phyloP scores from a whole-genome alignment of 257 asterid species.

The Jacaranda copaia region DNA sequence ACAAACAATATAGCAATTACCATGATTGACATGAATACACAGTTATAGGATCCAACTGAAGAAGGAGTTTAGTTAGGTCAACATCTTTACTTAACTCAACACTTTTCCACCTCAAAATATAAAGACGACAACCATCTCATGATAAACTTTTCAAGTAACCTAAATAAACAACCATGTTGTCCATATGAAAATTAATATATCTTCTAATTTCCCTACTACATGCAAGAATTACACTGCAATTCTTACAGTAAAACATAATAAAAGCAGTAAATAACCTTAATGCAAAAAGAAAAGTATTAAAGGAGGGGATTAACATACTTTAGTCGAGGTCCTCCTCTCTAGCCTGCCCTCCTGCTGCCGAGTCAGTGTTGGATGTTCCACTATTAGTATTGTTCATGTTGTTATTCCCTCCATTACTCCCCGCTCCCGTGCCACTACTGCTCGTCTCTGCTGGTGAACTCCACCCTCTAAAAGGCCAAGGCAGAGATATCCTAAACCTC shows the following conservation, averaged over 20 bases:
- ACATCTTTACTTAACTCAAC: background rate
- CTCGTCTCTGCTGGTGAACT: slow-evolving; percentile 75
- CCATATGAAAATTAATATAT: background rate
- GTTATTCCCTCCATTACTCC: slow-evolving; percentile 47
- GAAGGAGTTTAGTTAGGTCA: background rate
- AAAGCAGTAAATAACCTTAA: slow-evolving; percentile 20
- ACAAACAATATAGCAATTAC: background rate
- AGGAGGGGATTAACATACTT: slow-evolving; percentile 40
- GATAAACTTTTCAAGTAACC: slow-evolving; percentile 21
- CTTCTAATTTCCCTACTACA: slow-evolving; percentile 6
- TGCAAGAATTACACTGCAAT: slow-evolving; percentile 12
- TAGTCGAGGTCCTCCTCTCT: slow-evolving; percentile 84
- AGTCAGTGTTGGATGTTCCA: slow-evolving; percentile 50
- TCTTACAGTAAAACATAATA: background rate
- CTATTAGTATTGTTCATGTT: slow-evolving; percentile 36
- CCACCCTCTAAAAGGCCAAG: slow-evolving; percentile 67
- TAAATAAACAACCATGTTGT: background rate
- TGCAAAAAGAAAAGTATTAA: background rate
- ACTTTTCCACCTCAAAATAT: background rate
- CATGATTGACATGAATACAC: background rate
- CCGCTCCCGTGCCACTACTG: slow-evolving; percentile 52
- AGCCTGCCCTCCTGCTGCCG: slow-evolving; percentile 55
- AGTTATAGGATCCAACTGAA: background rate
- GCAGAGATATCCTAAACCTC: slow-evolving; percentile 74
- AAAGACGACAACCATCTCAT: slow-evolving; percentile 14